phyloP scores from a whole-genome alignment of 805 yeast species.

The Maudiozyma saulgeensis region DNA sequence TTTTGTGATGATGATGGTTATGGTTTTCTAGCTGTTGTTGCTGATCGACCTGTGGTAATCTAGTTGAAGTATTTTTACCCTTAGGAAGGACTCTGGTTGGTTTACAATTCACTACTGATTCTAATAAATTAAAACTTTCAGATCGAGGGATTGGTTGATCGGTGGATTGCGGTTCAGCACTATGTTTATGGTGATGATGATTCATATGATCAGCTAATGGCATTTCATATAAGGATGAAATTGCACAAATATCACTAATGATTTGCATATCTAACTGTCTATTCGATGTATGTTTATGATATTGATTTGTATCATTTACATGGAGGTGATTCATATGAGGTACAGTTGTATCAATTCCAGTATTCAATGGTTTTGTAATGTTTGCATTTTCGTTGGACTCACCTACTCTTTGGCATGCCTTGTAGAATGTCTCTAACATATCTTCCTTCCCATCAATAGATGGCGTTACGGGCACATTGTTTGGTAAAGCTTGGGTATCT shows the following conservation, averaged over 20 bases:
- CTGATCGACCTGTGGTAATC: too few relatives aligned
- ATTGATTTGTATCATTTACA: not conserved
- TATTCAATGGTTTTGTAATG: not conserved
- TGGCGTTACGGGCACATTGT: not conserved
- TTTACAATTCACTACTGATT: constrained; percentile 4
- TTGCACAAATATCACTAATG: constrained; percentile 26
- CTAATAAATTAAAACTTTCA: constrained; percentile 8
- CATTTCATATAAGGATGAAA: constrained; percentile 27
- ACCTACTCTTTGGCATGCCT: constrained; percentile 20
- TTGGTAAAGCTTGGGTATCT: not conserved
- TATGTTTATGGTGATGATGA: constrained; percentile 14
- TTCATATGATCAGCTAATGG: constrained; percentile 27
- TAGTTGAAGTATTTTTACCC: not conserved
- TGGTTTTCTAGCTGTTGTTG: not conserved
- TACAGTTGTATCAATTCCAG: not conserved
- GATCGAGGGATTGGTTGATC: not conserved
- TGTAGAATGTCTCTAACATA: constrained; percentile 28
- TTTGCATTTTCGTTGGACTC: not conserved
- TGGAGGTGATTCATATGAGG: not conserved
- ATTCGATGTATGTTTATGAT: constrained; percentile 17
- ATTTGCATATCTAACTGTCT: constrained; percentile 23
- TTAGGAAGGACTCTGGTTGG: too few relatives aligned
- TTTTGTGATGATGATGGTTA: constrained; percentile 33
- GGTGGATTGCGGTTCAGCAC: not conserved
- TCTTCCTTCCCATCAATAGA: constrained; percentile 10